phyloP scores from a whole-genome alignment of 345 rosid genomes.

The Crucihimalaya himalaica region DNA sequence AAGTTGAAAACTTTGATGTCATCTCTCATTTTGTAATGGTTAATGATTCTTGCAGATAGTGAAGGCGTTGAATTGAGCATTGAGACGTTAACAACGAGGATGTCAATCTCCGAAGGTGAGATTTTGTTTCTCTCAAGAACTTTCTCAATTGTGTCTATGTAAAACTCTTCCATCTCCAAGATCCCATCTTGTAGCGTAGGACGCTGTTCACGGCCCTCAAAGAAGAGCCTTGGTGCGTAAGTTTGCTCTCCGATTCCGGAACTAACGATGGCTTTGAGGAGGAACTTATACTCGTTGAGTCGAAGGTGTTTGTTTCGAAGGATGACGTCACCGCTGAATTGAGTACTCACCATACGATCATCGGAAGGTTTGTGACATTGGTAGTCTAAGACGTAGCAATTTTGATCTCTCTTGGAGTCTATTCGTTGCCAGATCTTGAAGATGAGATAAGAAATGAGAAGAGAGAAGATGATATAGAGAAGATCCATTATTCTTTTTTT shows the following conservation, averaged over 20 bases:
- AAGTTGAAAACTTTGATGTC: conserved; percentile 65
- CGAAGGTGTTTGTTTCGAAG: conserved; percentile 56
- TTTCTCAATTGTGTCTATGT: conserved; percentile 50
- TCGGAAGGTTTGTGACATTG: conserved; percentile 65
- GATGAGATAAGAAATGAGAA: conserved; percentile 36
- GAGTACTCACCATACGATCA: conserved; percentile 55
- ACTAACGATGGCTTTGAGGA: conserved; percentile 55
- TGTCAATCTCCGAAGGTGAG: conserved; percentile 55
- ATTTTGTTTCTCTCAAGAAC: conserved; percentile 53
- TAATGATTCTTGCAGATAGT: conserved; percentile 56
- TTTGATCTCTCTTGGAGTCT: conserved; percentile 40
- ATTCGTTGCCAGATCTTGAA: conserved; percentile 39
- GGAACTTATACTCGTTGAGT: conserved; percentile 60
- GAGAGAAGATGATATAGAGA: conserved; percentile 32
- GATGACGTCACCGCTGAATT: conserved; percentile 44
- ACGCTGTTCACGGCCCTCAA: conserved; percentile 53
- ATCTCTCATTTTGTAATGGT: conserved; percentile 68
- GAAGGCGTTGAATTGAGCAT: conserved; percentile 62
- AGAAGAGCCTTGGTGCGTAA: conserved; percentile 54
- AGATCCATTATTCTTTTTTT: conserved; percentile 40
- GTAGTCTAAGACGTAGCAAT: conserved; percentile 69
- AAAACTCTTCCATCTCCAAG: conserved; percentile 58
- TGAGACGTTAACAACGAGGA: conserved; percentile 67
- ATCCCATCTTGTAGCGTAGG: conserved; percentile 46
- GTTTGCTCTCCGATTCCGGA: conserved; percentile 80